phyloP scores from a whole-genome alignment of 139 green algal genomes.

The Nannochloris sp. region DNA sequence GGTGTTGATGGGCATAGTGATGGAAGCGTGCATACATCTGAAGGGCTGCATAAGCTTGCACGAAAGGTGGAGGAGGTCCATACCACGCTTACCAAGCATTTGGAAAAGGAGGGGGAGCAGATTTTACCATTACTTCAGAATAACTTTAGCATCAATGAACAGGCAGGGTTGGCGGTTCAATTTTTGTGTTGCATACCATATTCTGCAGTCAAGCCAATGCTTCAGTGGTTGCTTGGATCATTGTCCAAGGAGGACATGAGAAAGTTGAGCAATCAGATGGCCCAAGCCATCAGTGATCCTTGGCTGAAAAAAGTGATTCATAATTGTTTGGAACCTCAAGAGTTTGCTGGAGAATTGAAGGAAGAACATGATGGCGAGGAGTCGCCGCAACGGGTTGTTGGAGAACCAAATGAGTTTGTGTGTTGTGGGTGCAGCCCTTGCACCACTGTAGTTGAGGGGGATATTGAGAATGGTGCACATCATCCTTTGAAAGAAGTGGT shows the following conservation, averaged over 20 bases:
- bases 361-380: neutral
- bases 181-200: conserved; percentile 95
- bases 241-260: conserved; percentile 39
- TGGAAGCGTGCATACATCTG: neutral
- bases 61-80: conserved; percentile 61
- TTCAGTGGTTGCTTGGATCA: conserved; percentile 65
- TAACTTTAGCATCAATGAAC: conserved; percentile 73
- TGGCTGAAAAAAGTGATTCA: conserved; percentile 69
- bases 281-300: conserved; percentile 51
- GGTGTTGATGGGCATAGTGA: neutral
- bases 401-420: neutral
- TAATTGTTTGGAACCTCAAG: conserved; percentile 49
- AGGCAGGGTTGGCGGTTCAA: conserved; percentile 80
- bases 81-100: conserved; percentile 82
- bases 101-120: conserved; percentile 94
- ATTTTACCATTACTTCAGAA: conserved; percentile 85
- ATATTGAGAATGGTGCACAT: conserved; percentile 12
- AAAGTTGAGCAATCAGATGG: conserved; percentile 38
- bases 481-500: conserved; percentile 46
- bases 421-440: neutral
- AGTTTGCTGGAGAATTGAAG: neutral
- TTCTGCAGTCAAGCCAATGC: conserved; percentile 57
- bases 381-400: neutral
- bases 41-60: conserved; percentile 26
- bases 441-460: neutral